Evolutionary conservation across 176 grass and related monocot species (phyloP), one percentile per base, ranked within the genome.

Genomic region (Oryza glaberrima): DNA sequence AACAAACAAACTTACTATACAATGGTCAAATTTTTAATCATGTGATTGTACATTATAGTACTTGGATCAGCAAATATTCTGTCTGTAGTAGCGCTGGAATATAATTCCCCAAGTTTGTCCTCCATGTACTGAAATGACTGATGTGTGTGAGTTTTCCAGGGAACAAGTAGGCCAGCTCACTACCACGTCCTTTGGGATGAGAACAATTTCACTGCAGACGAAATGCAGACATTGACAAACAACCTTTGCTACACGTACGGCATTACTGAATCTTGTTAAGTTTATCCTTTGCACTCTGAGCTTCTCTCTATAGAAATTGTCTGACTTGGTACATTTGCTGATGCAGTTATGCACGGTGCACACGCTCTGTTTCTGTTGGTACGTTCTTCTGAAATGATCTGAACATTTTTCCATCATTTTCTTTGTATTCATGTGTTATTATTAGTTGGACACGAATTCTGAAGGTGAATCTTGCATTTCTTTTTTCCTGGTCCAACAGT

Each of bases 171-270:
- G 67, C 92, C 92, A 13, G 89, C 90, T 79, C 94, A 97, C 54
- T 97, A 94, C 82, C 92, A 94, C 80, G 92, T 97, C 41, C 83
- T 97, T n/a, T 92, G 88, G 86, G 94, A 97, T 82, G 92, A 94
- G 80, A 97, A 97, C 83, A 92, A 84, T 43, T 97, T 97, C 64
- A 83, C 82, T 1, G 88, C 88, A 67, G 88, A 94, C 69, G 97
- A 99, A 83, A 96, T 99, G 91, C 94, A 99, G 87, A 96, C 97
- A 10, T 86, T 99, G 75, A 96, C 97, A 86, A 99, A 99, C 88
- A 99, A 99, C 88, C 97, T 99, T 81, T 99, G 97, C 90, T 99
- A 99, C 90, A 99, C 97, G 97, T 99, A 96, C 78, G 77, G 0
- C 65, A 47, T 54, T 49, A n/a, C 25, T 63, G 41, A 20, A 72